phyloP scores from a whole-genome alignment of 495 filamentous ascomycete species.

The Hypoxylon lienhwacheense region DNA sequence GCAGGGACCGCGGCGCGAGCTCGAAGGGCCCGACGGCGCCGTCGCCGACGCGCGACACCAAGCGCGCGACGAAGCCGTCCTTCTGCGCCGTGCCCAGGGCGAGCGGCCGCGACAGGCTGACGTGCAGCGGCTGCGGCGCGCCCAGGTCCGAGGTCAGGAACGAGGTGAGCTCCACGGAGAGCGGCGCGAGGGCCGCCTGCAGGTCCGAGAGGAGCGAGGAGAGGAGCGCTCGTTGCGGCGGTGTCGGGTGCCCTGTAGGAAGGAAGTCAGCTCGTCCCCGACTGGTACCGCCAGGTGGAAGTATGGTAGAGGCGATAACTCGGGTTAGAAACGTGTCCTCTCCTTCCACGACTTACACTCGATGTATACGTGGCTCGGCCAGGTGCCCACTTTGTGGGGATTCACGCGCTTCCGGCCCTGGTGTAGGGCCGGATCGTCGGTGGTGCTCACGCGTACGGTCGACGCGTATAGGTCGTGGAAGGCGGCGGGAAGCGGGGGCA shows the following conservation, averaged over 20 bases:
- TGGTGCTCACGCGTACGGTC: constrained; percentile 67
- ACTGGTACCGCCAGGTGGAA: too few relatives aligned
- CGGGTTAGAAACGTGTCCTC: neutral
- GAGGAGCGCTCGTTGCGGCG: constrained; percentile 58
- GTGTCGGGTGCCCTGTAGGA: constrained; percentile 67
- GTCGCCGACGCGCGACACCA: constrained; percentile 39
- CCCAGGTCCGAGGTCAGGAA: constrained; percentile 76
- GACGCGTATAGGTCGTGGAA: constrained; percentile 94
- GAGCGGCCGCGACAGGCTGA: constrained; percentile 81
- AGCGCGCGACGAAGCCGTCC: constrained; percentile 58
- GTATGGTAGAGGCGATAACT: neutral
- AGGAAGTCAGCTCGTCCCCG: too few relatives aligned
- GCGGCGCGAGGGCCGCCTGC: constrained; percentile 27
- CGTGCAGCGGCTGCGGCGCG: constrained; percentile 79
- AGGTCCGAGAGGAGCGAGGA: constrained; percentile 51
- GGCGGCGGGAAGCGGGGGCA: constrained; percentile 78
- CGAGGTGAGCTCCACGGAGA: constrained; percentile 49
- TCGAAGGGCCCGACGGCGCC: constrained; percentile 43
- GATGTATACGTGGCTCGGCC: constrained; percentile 90
- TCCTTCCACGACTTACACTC: constrained; percentile 71
- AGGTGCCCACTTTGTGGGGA: constrained; percentile 86
- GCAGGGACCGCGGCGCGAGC: constrained; percentile 34
- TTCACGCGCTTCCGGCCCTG: constrained; percentile 76
- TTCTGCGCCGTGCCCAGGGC: constrained; percentile 66
- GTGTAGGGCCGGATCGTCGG: constrained; percentile 83